These are phyloP conservation scores for Achaetomiella virescens DNA, from an alignment of 495 filamentous ascomycete genomes.

Conservation along the genomic window DNA sequence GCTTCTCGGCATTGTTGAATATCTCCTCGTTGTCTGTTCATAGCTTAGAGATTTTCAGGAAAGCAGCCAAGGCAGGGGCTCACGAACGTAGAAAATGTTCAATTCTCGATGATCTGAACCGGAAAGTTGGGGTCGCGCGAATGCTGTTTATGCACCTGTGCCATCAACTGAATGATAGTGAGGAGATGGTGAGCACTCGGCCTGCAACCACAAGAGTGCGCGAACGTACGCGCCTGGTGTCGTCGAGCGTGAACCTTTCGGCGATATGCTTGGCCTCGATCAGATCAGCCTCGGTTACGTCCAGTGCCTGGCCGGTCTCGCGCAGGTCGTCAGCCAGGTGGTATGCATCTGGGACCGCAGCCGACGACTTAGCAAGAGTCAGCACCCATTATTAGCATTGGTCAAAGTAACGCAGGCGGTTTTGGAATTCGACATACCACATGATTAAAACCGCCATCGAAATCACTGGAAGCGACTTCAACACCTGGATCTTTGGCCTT, in stretches of 20 bases:
- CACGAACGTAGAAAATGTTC: constrained; percentile 24
- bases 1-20: constrained; percentile 32
- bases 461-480: background rate
- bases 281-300: constrained; percentile 31
- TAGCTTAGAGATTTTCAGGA: background rate
- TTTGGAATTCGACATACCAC: background rate
- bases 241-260: constrained; percentile 28
- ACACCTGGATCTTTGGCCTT: background rate
- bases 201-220: background rate
- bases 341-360: no score
- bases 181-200: background rate
- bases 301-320: constrained; percentile 9
- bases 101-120: constrained; percentile 28
- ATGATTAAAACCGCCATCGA: constrained; percentile 7
- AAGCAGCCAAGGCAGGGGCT: background rate
- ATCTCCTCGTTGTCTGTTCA: constrained; percentile 31
- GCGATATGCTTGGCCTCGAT: constrained; percentile 31
- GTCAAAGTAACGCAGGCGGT: no score
- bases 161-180: constrained; percentile 16
- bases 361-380: background rate
- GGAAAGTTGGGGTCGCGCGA: constrained; percentile 34
- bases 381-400: background rate
- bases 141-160: constrained; percentile 22
- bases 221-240: constrained; percentile 19
- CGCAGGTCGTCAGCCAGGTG: background rate